phyloP scores from a whole-genome alignment of 2,329 filamentous ascomycete genomes.

The Fusarium zealandicum region DNA sequence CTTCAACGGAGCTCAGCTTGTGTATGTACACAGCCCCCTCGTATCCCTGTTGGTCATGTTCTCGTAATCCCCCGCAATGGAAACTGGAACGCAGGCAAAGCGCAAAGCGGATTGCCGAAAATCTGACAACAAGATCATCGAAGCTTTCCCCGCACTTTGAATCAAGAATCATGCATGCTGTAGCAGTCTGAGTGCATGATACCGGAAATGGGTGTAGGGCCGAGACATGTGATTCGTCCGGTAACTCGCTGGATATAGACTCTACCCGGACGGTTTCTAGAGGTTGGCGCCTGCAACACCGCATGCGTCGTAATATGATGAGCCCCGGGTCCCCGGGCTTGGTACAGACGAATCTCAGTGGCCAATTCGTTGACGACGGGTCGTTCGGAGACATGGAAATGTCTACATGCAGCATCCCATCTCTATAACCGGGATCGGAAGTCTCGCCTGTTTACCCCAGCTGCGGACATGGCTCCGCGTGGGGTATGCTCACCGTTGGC shows the following conservation, averaged over 20 bases:
- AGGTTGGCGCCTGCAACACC: slow-evolving; percentile 21
- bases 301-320: slow-evolving; percentile 32
- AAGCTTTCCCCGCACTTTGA: neutral
- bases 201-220: neutral
- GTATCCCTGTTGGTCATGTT: too few relatives aligned
- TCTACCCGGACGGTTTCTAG: neutral
- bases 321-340: slow-evolving; percentile 25
- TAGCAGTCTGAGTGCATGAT: neutral
- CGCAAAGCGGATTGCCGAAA: neutral
- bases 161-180: neutral
- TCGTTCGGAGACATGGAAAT: slow-evolving; percentile 33
- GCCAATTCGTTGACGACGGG: neutral
- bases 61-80: too few relatives aligned
- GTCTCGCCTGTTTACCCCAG: too few relatives aligned
- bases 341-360: slow-evolving; percentile 1
- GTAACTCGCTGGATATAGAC: neutral
- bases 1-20: too few relatives aligned
- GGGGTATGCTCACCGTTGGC: too few relatives aligned
- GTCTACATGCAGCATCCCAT: too few relatives aligned
- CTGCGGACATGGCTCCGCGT: slow-evolving; percentile 18
- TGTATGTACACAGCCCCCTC: too few relatives aligned
- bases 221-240: neutral
- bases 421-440: too few relatives aligned
- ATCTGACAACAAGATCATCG: neutral
- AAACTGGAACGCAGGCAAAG: neutral